Conservation (phyloP, 805 yeast species). For the Helenozyma rhizophorensis region DNA sequence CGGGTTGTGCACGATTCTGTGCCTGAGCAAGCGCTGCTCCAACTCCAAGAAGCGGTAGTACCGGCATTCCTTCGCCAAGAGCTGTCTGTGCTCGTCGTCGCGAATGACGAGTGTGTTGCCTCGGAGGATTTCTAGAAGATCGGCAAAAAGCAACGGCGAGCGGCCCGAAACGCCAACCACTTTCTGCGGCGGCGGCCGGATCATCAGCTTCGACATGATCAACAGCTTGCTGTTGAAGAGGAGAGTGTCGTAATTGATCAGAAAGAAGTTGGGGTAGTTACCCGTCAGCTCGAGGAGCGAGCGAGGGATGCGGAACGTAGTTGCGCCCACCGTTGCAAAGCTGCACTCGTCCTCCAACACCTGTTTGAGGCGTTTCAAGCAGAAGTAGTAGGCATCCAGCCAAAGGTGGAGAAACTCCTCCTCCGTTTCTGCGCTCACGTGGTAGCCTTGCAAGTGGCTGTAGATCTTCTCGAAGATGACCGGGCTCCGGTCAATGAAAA, state of each 20-base stretch:
- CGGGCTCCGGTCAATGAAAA: constrained; percentile 75
- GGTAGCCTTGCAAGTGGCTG: constrained; percentile 78
- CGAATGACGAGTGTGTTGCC: constrained; percentile 49
- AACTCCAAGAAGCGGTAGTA: constrained; percentile 73
- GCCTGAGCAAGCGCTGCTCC: constrained; percentile 65
- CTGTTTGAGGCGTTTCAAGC: constrained; percentile 51
- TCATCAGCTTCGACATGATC: constrained; percentile 39
- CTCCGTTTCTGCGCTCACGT: constrained; percentile 55
- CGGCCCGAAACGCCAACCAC: constrained; percentile 52
- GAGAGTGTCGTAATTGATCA: constrained; percentile 53
- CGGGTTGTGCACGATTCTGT: constrained; percentile 49
- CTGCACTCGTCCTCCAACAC: constrained; percentile 50
- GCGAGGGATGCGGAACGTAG: constrained; percentile 55
- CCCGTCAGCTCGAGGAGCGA: constrained; percentile 55
- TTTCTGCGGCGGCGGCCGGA: constrained; percentile 76
- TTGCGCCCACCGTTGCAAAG: constrained; percentile 55
- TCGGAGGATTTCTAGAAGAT: constrained; percentile 49
- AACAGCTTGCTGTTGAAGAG: constrained; percentile 41
- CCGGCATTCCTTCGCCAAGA: constrained; percentile 63
- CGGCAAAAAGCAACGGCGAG: constrained; percentile 50
- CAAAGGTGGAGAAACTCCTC: constrained; percentile 57
- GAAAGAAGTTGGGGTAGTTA: constrained; percentile 73
- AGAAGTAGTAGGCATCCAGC: constrained; percentile 70
- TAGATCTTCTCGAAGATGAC: constrained; percentile 61
- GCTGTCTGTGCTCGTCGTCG: constrained; percentile 51